Base-by-base conservation (phyloP, 2,329 filamentous ascomycete genomes). In the Madurella fahalii region DNA sequence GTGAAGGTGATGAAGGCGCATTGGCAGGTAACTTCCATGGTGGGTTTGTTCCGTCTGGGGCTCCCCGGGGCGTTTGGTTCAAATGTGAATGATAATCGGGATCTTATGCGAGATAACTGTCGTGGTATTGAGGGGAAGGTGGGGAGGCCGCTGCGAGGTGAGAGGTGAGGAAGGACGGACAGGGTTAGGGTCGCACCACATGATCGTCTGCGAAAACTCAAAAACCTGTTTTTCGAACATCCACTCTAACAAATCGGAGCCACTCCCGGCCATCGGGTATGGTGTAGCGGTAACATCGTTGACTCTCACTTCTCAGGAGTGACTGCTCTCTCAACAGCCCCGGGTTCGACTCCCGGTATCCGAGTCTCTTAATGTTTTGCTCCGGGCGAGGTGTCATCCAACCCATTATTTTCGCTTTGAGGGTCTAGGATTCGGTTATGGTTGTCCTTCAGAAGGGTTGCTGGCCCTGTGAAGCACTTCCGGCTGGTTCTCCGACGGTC, bases 1-100 rank as follows among this genome's bases (percentile, higher is more conserved):
- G 63, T 52, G 58, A 72, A 71, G 13, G 61, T 48, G 40, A 71
- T 60, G 52, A 53, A 46, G 39, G 61, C 61, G 63, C 69, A 72
- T 59, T 72, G 68, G 56, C 70, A 72, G 40, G 30, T 32, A 11
- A 64, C 58, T 13, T 62, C 42, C 59, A 61, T 64, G 31, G 18
- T 31, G 7, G 16, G 13, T 30, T 1, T 17, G 16, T 16, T 7
- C 4, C 25, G 3, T 25, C 25, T 25, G 25, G 7, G 7, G 25
- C 7, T 25, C 4, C 7, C 25, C 7, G 4, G 3, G 25, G 25
- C 25, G 25, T 7, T 25, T n/a, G n/a, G 25, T 25, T 3, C 7
- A 7, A 25, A 25, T 25, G 25, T 25, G 25, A 25, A 25, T 25
- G 25, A 7, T 25, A 7, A 7, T 25, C 25, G 25, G 25, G 25